Base-by-base conservation (phyloP, 2,329 filamentous ascomycete genomes). In the Colletotrichum coccodes region DNA sequence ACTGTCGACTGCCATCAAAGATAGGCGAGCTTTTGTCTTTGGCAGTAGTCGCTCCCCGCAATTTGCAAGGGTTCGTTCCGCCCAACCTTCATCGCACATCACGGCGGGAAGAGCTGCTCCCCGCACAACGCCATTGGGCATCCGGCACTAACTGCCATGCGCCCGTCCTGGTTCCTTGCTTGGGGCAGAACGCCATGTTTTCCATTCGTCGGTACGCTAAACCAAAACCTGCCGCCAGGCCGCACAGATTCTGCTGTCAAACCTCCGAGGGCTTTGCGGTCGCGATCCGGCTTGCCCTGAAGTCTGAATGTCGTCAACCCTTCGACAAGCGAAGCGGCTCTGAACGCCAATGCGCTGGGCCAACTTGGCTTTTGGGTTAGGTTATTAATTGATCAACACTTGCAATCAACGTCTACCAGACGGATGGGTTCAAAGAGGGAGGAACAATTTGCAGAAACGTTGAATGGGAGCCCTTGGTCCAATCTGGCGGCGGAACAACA, bases 261-360 rank as follows among this genome's bases (percentile, higher is more conserved):
- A 12, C n/a, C n/a, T 18, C 6, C 11, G 12, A 16, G n/a, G n/a
- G 30, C 30, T 14, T 32, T 8, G 14, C 12, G n/a, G 1, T 36
- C 9, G 16, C 28, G 7, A 56, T 26, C 2, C 23, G 4, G 16
- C 4, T 23, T 9, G 18, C n/a, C 12, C 4, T 4, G 18, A 60
- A 6, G n/a, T 14, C 11, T 6, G n/a, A 12, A 53, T 21, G 21
- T n/a, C 21, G 40, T 49, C 21, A 57, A 69, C 12, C 30, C 47
- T 53, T 40, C 9, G 76, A 63, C 77, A 72, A 60, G 79, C 65
- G 73, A 83, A 78, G 57, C 82, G 73, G 82, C 82, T 76, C 80
- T 47, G 56, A 14, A 14, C 26, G 47, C 61, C 61, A 57, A 60
- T 44, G 40, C 32, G 42, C 61, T 60, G 40, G 61, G 42, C 54